These are phyloP conservation scores for Rhodocollybia butyracea DNA, from an alignment of 768 basidiomycete species.

Conservation along the genomic window DNA sequence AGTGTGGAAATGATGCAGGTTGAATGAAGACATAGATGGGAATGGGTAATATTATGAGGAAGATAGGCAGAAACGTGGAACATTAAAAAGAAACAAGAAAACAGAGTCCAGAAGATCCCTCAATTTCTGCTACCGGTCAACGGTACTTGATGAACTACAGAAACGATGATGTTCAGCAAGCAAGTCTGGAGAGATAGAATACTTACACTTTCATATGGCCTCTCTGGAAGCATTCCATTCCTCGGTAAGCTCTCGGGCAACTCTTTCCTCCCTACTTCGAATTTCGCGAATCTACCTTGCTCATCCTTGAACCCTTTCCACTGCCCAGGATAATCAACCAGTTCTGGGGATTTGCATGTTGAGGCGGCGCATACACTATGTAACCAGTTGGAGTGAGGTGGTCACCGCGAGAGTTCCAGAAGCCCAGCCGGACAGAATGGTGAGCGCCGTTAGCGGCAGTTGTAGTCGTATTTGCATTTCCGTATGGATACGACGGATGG, in stretches of 20 bases:
- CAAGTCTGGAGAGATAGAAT: not conserved
- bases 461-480: slow-evolving; percentile 9
- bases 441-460: not conserved
- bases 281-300: slow-evolving; percentile 37
- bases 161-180: slow-evolving; percentile 4
- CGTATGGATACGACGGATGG: slow-evolving; percentile 3
- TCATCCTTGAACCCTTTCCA: slow-evolving; percentile 57
- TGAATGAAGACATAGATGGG: not conserved
- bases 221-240: slow-evolving; percentile 47
- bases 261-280: slow-evolving; percentile 46
- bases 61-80: not conserved
- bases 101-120: too few relatives aligned
- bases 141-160: slow-evolving; percentile 36
- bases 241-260: slow-evolving; percentile 60
- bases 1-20: too few relatives aligned
- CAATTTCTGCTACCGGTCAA: slow-evolving; percentile 12
- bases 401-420: slow-evolving; percentile 78
- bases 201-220: slow-evolving; percentile 56
- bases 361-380: slow-evolving; percentile 64
- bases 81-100: not conserved
- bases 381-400: slow-evolving; percentile 53
- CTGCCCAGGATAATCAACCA: slow-evolving; percentile 55
- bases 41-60: not conserved
- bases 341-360: slow-evolving; percentile 57
- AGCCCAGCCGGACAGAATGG: slow-evolving; percentile 51